Evolutionary conservation across 192 early-diverging fungal genomes (phyloP).

Genomic region (Podila verticillata): DNA sequence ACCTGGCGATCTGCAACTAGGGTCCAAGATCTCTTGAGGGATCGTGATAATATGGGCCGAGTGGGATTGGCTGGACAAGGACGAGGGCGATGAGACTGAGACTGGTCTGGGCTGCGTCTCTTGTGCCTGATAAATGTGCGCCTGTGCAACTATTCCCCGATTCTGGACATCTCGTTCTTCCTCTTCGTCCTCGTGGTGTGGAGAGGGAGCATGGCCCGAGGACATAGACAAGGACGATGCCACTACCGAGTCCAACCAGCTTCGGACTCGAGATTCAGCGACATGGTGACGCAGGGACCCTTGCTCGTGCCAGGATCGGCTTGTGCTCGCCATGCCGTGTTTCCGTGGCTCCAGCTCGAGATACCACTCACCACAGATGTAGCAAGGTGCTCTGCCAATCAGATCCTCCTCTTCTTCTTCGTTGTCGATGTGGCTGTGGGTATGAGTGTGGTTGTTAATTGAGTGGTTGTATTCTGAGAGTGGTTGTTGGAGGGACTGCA

Average conservation of each 20-base stretch:
- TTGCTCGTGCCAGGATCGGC: constrained; percentile 35
- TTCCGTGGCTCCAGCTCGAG: constrained; percentile 25
- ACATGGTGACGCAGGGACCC: constrained; percentile 29
- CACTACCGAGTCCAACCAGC: constrained; percentile 39
- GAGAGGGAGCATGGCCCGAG: neutral
- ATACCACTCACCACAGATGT: constrained; percentile 31
- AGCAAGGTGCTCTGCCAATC: neutral
- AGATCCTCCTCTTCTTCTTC: neutral
- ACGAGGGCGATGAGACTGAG: neutral
- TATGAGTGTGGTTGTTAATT: neutral
- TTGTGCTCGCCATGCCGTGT: constrained; percentile 8
- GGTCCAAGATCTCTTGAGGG: constrained; percentile 45
- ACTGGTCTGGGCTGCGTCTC: neutral
- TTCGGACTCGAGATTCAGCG: constrained; percentile 22
- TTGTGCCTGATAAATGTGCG: neutral
- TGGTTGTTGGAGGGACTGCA: constrained; percentile 2
- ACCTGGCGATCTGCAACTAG: constrained; percentile 30
- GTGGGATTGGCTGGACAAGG: neutral
- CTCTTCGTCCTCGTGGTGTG: neutral
- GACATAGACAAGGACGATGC: neutral
- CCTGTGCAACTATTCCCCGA: no score
- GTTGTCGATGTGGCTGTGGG: neutral
- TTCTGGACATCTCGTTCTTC: no score
- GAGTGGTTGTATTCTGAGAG: neutral
- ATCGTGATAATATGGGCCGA: constrained; percentile 19